Base-by-base conservation (phyloP, 2,329 filamentous ascomycete genomes). In the Pyrenophora tritici-repentis region DNA sequence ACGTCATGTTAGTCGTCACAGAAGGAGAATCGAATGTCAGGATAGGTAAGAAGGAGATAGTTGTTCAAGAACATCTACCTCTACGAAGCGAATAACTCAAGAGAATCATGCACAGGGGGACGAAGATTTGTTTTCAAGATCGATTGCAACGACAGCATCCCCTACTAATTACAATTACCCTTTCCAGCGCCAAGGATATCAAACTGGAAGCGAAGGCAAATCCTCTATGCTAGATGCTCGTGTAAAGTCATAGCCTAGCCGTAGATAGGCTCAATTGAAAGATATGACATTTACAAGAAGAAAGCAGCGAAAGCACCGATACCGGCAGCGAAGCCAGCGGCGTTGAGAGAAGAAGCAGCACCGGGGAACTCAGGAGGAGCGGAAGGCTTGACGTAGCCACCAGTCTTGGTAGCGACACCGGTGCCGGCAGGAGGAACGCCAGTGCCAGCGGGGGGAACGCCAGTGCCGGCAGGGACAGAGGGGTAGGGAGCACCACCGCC, bases 291-390 rank as follows among this genome's bases (percentile, higher is more conserved):
- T 73, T 74, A 75, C 68, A 75, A 70, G 71, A 75, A 74, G 62
- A 75, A 62, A 70, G 72, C 72, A 55, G 72, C 72, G 63, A 75
- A 64, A 61, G 71, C 72, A 73, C 72, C 72, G 59, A 74, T 61
- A 70, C 70, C 72, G 44, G 72, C 72, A 59, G 73, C 66, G 63
- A 72, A 71, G 63, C 68, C 66, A 60, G 62, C 70, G 48, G 62
- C 66, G 66, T 73, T 68, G 59, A 70, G 61, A 44, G 66, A 50
- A 59, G 58, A 65, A 55, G 72, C 72, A 65, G 71, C 72, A 48
- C 72, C 72, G 44, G 70, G 70, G 72, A 73, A 75, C 58, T 66
- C 53, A 54, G 71, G 59, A 45, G 69, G 63, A 43, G 56, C 37
- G 50, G 65, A 63, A 44, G 71, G 68, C 59, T 65, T 64, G 61